phyloP scores from a whole-genome alignment of 768 basidiomycete species.

The Suillus hirtellus region DNA sequence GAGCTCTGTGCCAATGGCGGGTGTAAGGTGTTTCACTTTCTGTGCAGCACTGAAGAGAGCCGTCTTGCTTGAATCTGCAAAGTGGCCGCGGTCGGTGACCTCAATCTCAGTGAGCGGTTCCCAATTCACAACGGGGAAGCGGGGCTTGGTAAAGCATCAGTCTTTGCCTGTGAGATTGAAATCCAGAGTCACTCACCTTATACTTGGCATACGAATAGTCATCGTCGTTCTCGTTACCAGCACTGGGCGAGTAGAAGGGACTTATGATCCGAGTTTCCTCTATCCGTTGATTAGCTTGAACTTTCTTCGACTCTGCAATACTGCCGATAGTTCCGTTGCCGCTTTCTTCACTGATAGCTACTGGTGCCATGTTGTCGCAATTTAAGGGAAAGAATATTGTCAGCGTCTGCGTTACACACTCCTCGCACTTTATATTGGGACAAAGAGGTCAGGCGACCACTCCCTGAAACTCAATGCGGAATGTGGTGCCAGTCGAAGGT shows the following conservation, averaged over 20 bases:
- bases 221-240: conserved; percentile 49
- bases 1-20: conserved; percentile 75
- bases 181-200: conserved; percentile 43
- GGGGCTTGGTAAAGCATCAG: conserved; percentile 44
- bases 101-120: conserved; percentile 56
- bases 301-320: conserved; percentile 26
- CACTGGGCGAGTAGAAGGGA: conserved; percentile 68
- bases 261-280: conserved; percentile 42
- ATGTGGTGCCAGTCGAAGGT: conserved; percentile 14
- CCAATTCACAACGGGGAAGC: conserved; percentile 64
- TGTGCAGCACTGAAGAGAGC: conserved; percentile 61
- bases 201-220: conserved; percentile 57
- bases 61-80: conserved; percentile 70
- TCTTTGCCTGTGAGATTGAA: conserved; percentile 1
- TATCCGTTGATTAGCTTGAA: conserved; percentile 11
- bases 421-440: conserved; percentile 20
- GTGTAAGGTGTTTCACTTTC: conserved; percentile 69
- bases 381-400: background rate
- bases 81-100: conserved; percentile 67
- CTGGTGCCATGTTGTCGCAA: conserved; percentile 46
- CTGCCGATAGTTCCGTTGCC: conserved; percentile 23
- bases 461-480: background rate
- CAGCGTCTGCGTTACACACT: background rate
- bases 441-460: background rate
- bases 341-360: conserved; percentile 43